Evolutionary conservation across 345 rosid genomes (phyloP).

Genomic region (Hibiscus syriacus): DNA sequence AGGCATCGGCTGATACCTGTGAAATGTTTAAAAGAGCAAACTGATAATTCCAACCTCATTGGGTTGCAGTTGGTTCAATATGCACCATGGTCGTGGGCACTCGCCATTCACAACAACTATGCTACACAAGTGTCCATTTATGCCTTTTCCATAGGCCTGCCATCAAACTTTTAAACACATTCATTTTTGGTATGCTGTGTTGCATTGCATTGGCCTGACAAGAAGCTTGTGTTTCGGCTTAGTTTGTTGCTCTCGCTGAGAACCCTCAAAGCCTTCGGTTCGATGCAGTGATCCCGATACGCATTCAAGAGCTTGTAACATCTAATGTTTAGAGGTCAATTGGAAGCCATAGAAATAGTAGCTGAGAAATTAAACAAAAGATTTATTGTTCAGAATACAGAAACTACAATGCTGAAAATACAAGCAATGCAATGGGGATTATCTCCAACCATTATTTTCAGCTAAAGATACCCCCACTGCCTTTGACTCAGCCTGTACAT

Average conservation of each 20-base stretch:
- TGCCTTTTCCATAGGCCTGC: slow-evolving; percentile 52
- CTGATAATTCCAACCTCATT: slow-evolving; percentile 59
- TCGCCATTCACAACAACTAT: slow-evolving; percentile 43
- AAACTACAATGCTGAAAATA: neutral
- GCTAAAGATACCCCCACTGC: slow-evolving; percentile 39
- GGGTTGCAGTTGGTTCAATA: slow-evolving; percentile 57
- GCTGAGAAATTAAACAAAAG: neutral
- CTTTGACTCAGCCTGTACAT: slow-evolving; percentile 29
- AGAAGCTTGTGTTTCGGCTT: slow-evolving; percentile 72
- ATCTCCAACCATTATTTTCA: slow-evolving; percentile 65
- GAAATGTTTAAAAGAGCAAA: slow-evolving; percentile 28
- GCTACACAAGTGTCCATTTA: slow-evolving; percentile 54
- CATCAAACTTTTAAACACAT: slow-evolving; percentile 1
- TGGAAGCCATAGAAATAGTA: neutral
- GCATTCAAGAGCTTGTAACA: slow-evolving; percentile 55
- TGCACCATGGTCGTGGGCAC: slow-evolving; percentile 56
- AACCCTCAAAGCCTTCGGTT: slow-evolving; percentile 39
- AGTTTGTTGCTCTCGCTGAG: slow-evolving; percentile 72
- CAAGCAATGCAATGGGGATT: slow-evolving; percentile 51
- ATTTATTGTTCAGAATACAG: neutral
- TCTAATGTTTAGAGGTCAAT: slow-evolving; percentile 19
- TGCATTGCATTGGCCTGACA: slow-evolving; percentile 61
- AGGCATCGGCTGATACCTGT: slow-evolving; percentile 69
- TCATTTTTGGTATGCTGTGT: slow-evolving; percentile 32
- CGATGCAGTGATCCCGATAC: slow-evolving; percentile 45